Percentiles rank a stretch among this genome's conserved stretches.
Evolutionary conservation across 78 protist genomes (phyloP).

Genomic region (Dictyostelium discoideum): dicty_2.7 NC_007088.5:2733001-2733500

Average conservation of each 20-base stretch:
- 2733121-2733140: not conserved
- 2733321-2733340: no score
- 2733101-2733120: not conserved
- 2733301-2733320: not conserved
- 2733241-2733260: no score
- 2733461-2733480: no score
- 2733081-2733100: not conserved
- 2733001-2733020: not conserved
- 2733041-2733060: constrained; percentile 22
- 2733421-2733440: no score
- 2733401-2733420: no score
- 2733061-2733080: constrained; percentile 4
- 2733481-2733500: no score
- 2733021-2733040: not conserved
- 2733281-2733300: no score
- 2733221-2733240: not conserved
- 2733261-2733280: no score
- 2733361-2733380: no score
- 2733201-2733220: constrained; percentile 15
- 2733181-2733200: not conserved
- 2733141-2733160: not conserved
- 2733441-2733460: no score
- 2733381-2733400: no score
- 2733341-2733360: no score
- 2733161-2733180: not conserved